Base-by-base conservation (phyloP, 2,329 filamentous ascomycete genomes). In the Colletotrichum gigasporum region DNA sequence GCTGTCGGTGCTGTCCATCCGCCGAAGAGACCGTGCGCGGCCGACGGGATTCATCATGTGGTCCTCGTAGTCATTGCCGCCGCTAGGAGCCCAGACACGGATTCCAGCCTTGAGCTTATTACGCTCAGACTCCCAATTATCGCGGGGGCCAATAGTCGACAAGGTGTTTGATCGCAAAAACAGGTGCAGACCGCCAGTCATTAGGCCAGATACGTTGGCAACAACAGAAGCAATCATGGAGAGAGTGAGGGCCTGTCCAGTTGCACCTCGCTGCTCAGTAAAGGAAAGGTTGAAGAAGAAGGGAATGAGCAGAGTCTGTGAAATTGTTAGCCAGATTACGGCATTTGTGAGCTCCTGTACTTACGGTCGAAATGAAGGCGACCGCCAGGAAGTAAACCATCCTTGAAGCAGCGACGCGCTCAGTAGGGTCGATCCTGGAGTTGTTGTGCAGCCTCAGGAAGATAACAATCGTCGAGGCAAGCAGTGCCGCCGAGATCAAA, bases 331-430 rank as follows among this genome's bases (percentile, higher is more conserved):
- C 18, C n/a, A 24, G 32, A 2, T 26, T 2, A n/a, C 16, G n/a
- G 7, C 6, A 20, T 7, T 7, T 11, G 30, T 7, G 12, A n/a
- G n/a, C n/a, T 6, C 5, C 8, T 39, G 24, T 37, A 78, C 85
- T 76, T 70, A 91, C 89, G 72, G 83, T 87, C 57, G 83, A 87
- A 50, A 85, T 74, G 57, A 87, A 77, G 14, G 82, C 86, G 54
- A 90, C 73, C 2, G 83, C 74, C 67, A 91, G 78, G 71, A 90
- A 91, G 72, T 90, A 92, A 10, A 90, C 86, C 87, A 91, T 91
- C 64, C 87, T 82, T 6, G 89, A 91, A 4, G 90, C 89, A 32
- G 86, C 82, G 61, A 88, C 83, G 47, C 90, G 80, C 73, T 91
- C 87, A 14, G 83, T 80, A 18, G 83, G 78, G 37, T 88, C 86